These are phyloP conservation scores for Antrodiella citrinella DNA, from an alignment of 768 basidiomycete species.

Conservation along the genomic window DNA sequence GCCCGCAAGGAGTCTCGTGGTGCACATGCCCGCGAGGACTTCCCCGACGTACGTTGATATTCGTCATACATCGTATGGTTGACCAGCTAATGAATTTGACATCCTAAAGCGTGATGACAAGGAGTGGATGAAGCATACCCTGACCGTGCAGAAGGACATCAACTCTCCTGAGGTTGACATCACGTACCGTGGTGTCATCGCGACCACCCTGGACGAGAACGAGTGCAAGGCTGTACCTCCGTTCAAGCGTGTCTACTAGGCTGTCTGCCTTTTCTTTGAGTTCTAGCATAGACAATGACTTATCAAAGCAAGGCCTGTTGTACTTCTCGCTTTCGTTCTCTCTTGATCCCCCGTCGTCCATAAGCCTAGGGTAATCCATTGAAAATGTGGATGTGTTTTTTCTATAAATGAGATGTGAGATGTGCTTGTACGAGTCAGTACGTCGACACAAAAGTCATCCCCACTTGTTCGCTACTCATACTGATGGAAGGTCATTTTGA, in stretches of 20 bases:
- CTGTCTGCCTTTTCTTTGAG: neutral
- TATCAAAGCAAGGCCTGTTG: too few relatives aligned
- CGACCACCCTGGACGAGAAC: conserved; percentile 82
- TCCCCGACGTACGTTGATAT: conserved; percentile 61
- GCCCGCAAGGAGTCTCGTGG: conserved; percentile 97
- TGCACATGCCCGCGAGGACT: conserved; percentile 98
- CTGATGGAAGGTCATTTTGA: too few relatives aligned
- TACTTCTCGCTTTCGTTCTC: too few relatives aligned
- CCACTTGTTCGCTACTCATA: too few relatives aligned
- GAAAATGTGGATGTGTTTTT: too few relatives aligned
- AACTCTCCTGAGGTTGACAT: conserved; percentile 78
- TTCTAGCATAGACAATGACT: too few relatives aligned
- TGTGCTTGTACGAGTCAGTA: too few relatives aligned
- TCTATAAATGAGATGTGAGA: too few relatives aligned
- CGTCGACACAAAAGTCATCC: too few relatives aligned
- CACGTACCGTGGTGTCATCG: conserved; percentile 83
- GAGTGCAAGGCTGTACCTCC: conserved; percentile 97
- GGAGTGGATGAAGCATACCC: conserved; percentile 91
- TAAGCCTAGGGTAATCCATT: too few relatives aligned
- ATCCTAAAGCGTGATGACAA: conserved; percentile 74
- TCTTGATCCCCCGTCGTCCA: too few relatives aligned
- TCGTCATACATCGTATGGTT: neutral
- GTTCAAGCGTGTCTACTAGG: conserved; percentile 91
- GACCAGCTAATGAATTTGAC: neutral
- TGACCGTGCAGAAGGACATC: conserved; percentile 84